Conservation (phyloP, 495 filamentous ascomycete species). For the Astrocystis sublimbata region DNA sequence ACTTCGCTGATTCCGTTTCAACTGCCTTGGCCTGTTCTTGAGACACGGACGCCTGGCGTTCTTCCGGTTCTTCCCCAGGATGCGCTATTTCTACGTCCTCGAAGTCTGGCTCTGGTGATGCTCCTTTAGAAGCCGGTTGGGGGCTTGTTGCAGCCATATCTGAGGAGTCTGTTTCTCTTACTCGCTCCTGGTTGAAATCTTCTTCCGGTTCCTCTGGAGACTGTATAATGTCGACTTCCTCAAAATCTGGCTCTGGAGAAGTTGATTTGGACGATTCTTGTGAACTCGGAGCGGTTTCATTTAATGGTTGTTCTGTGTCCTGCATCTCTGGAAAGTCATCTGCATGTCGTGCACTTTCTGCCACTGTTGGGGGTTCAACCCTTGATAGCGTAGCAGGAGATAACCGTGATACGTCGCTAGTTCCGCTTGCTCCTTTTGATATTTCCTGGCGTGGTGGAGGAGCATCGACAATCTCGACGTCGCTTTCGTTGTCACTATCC, state of each 20-base stretch:
- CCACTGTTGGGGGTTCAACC: constrained; percentile 12
- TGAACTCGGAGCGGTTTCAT: constrained; percentile 11
- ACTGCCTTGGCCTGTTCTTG: constrained; percentile 56
- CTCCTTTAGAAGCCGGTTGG: no score
- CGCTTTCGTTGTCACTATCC: constrained; percentile 46
- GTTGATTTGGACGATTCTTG: constrained; percentile 9
- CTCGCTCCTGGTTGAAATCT: no score
- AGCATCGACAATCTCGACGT: constrained; percentile 58
- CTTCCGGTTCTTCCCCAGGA: constrained; percentile 15
- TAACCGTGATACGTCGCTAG: constrained; percentile 18
- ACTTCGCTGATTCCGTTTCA: constrained; percentile 12
- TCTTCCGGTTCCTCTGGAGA: constrained; percentile 26
- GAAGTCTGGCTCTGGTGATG: no score
- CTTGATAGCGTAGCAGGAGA: constrained; percentile 26
- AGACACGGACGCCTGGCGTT: constrained; percentile 29
- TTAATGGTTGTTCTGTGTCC: constrained; percentile 24
- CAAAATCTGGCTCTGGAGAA: constrained; percentile 37
- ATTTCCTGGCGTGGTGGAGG: constrained; percentile 29
- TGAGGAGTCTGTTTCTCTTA: no score
- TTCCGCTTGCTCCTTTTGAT: not conserved
- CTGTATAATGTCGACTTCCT: constrained; percentile 30
- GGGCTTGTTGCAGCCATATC: no score
- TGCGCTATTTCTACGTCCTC: not conserved
- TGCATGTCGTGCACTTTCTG: constrained; percentile 29
- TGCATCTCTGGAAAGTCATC: constrained; percentile 42